Conservation (phyloP, 257 asterid species). For the Marsdenia floribunda region DNA sequence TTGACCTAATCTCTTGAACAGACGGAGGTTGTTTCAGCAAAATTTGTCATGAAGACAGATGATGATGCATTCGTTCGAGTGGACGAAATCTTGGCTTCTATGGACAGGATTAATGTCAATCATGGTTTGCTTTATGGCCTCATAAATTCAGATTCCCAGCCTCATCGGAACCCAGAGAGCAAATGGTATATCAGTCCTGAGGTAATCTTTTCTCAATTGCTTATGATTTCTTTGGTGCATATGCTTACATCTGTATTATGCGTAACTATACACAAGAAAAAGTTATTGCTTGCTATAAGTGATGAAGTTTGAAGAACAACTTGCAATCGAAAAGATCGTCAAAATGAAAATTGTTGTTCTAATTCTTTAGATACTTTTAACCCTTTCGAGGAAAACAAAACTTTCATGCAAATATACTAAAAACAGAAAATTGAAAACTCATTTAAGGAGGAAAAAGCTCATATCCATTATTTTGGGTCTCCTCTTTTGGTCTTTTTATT, state of each 20-base stretch:
- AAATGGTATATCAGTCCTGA: constrained; percentile 96
- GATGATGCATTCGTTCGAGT: constrained; percentile 97
- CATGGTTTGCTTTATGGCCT: constrained; percentile 90
- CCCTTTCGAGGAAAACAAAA: too few relatives aligned
- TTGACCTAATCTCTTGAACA: constrained; percentile 51
- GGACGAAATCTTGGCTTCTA: constrained; percentile 73
- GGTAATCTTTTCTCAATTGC: constrained; percentile 39
- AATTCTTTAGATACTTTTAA: too few relatives aligned
- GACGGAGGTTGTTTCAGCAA: constrained; percentile 78
- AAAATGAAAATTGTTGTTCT: neutral
- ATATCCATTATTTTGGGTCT: neutral
- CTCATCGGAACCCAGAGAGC: constrained; percentile 79
- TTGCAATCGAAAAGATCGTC: neutral
- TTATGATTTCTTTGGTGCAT: neutral
- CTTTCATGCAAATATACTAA: neutral
- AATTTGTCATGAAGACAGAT: constrained; percentile 94
- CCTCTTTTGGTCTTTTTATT: neutral
- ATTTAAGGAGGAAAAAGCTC: neutral
- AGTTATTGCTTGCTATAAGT: neutral
- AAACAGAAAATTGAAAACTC: neutral
- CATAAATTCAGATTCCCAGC: constrained; percentile 74
- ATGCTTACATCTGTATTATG: neutral
- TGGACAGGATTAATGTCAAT: constrained; percentile 41
- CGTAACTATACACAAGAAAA: neutral
- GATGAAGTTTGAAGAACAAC: neutral